Evolutionary conservation across 306 rosid genomes (phyloP).

Genomic region (Ormosia semicastrata): DNA sequence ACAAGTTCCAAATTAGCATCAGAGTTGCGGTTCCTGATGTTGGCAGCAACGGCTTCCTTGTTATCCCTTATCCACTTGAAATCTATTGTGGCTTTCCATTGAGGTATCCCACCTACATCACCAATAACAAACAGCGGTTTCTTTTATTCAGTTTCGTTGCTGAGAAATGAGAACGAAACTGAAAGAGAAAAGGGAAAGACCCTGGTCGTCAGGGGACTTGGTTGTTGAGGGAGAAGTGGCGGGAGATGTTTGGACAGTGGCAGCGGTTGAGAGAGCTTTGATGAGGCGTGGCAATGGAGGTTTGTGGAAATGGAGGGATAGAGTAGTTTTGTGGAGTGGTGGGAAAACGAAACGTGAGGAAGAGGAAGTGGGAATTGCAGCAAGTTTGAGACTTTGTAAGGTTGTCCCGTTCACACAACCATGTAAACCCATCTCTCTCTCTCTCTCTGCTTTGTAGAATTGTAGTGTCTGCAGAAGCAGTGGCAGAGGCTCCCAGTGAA

Average conservation of each 20-base stretch:
- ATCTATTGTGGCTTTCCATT: slow-evolving; percentile 88
- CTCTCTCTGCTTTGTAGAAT: not conserved
- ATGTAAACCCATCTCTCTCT: slow-evolving; percentile 45
- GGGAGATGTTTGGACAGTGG: slow-evolving; percentile 46
- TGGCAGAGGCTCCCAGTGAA: not conserved
- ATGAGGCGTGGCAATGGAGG: slow-evolving; percentile 29
- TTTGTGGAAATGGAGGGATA: slow-evolving; percentile 28
- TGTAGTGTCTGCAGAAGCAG: not conserved
- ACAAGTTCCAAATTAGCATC: slow-evolving; percentile 79
- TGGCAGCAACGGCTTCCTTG: slow-evolving; percentile 72
- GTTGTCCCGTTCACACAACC: slow-evolving; percentile 48
- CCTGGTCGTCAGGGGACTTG: slow-evolving; percentile 41
- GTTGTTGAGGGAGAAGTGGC: slow-evolving; percentile 1
- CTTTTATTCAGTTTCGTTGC: not conserved
- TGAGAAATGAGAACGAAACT: not conserved
- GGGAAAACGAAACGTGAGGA: slow-evolving; percentile 36
- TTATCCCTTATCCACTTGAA: slow-evolving; percentile 97
- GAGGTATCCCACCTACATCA: slow-evolving; percentile 56
- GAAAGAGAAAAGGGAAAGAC: slow-evolving; percentile 25
- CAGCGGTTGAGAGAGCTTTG: slow-evolving; percentile 49
- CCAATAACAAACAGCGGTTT: not conserved
- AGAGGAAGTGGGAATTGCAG: slow-evolving; percentile 39
- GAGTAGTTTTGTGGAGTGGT: slow-evolving; percentile 22
- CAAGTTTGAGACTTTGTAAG: slow-evolving; percentile 46
- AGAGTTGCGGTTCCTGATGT: slow-evolving; percentile 71